Base-by-base conservation (phyloP, 345 rosid genomes). In the Euphorbia lathyris region DNA sequence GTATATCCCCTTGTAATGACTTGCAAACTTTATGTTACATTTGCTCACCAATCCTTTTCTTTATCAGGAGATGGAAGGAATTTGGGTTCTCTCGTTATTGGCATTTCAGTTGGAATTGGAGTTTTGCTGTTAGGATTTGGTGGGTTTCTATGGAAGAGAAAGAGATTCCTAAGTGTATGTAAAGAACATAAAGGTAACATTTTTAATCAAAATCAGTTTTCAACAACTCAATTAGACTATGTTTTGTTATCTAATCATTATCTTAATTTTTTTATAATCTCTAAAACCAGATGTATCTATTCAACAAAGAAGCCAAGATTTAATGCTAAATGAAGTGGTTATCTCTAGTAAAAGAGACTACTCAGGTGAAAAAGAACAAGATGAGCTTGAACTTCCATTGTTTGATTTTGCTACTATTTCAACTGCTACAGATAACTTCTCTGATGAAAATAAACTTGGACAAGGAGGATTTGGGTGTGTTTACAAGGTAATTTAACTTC, bases 391-490 rank as follows among this genome's bases (percentile, higher is more conserved):
- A 45, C 60, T 89, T 53, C 92, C 89, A 0, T 50, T 84, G 65
- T 78, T 84, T 43, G 86, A 84, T 79, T 83, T 89, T 71, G 72
- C 59, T 47, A 68, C 83, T 26, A 48, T 89, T 14, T 80, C 76
- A 26, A 63, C 43, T 9, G 89, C 90, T 10, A 87, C 90, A 0
- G 23, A 78, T 59, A 78, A 84, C 72, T 87, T 87, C 68, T 65
- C 83, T 5, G 82, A 81, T 3, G 76, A 79, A 43, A 82, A 84
- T 60, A 83, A 80, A 70, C 80, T 89, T 4, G 96, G 96, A 36
- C 84, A 83, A 68, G 96, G 96, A 5, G 92, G 96, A 17, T 88
- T 91, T 57, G 98, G 98, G 11, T 27, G 70, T 19, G 98, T 94
- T 27, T 87, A 94, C 80, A 86, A 81, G 96, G 96, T 93, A 86